Percentiles rank a stretch among this genome's conserved stretches.
Evolutionary conservation across 441 rosid genomes (phyloP).

Genomic region (Adansonia gregorii): DNA sequence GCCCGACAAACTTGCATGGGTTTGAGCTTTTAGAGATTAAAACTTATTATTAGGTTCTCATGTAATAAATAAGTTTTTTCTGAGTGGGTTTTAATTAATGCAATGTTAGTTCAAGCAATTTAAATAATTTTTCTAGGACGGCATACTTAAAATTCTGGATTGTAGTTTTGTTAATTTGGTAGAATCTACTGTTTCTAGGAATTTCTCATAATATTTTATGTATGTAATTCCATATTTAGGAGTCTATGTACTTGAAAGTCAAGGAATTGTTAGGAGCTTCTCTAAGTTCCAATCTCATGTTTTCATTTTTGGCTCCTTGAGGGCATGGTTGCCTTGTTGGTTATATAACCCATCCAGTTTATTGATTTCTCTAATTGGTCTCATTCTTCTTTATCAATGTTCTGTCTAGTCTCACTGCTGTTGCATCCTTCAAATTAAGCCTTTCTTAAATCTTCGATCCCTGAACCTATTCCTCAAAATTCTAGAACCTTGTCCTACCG

Average conservation of each 20-base stretch:
- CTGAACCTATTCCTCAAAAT: background rate
- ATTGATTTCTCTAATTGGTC: constrained; percentile 6
- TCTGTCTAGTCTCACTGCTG: background rate
- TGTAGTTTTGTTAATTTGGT: constrained; percentile 1
- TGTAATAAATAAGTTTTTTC: background rate
- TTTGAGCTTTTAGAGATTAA: background rate
- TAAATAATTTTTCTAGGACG: background rate
- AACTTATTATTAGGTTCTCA: constrained; percentile 9
- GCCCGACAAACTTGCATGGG: background rate
- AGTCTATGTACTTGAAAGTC: constrained; percentile 6
- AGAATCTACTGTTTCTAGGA: constrained; percentile 2
- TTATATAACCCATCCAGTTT: background rate
- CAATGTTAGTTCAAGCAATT: background rate
- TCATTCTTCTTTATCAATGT: background rate
- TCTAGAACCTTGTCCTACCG: background rate
- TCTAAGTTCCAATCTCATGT: background rate
- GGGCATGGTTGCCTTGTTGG: constrained; percentile 6
- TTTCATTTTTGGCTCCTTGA: constrained; percentile 8
- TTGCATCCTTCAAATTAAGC: background rate
- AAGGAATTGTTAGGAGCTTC: background rate
- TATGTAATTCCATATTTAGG: background rate
- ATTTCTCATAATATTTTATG: background rate
- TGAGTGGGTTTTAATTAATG: background rate
- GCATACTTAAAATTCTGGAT: background rate
- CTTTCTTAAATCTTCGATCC: background rate